Evolutionary conservation across 2,329 filamentous ascomycete genomes (phyloP).

Genomic region (Coleophoma cylindrospora): DNA sequence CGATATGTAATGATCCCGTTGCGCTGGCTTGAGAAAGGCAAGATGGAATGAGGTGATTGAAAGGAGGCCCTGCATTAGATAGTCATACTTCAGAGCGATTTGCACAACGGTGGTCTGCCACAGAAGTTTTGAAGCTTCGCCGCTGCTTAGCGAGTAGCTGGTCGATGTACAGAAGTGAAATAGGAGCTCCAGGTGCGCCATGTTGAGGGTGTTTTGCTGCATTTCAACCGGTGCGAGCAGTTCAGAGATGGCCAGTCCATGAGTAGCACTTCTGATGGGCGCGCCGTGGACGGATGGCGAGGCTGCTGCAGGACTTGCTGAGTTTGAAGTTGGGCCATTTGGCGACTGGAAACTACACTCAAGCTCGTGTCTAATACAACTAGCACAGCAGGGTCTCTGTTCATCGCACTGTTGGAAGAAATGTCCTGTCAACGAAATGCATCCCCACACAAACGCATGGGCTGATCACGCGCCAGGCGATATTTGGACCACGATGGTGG

Average conservation of each 20-base stretch:
- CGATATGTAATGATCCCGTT: constrained; percentile 28
- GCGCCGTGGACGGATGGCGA: background rate
- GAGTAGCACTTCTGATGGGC: background rate
- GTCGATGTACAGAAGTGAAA: constrained; percentile 45
- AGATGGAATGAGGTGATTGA: constrained; percentile 42
- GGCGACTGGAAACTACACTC: constrained; percentile 2
- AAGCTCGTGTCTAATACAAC: constrained; percentile 6
- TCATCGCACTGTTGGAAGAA: constrained; percentile 6
- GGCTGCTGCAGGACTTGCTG: background rate
- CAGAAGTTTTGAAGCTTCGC: constrained; percentile 33
- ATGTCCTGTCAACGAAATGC: too few species aligned
- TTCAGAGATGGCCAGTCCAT: background rate
- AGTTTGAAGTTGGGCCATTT: constrained; percentile 1
- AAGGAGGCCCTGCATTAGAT: constrained; percentile 39
- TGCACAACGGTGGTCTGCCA: constrained; percentile 38
- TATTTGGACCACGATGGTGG: too few species aligned
- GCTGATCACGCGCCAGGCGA: background rate
- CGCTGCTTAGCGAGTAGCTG: constrained; percentile 34
- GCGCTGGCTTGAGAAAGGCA: constrained; percentile 29
- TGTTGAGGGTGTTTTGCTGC: constrained; percentile 16
- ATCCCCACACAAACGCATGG: background rate
- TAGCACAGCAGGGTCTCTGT: constrained; percentile 6
- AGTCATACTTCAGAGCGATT: constrained; percentile 36
- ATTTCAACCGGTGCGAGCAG: background rate
- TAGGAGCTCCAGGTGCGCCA: constrained; percentile 42